A percentile compares a stretch with the other conserved stretches of the same genome.
Conservation (phyloP, 2,329 filamentous ascomycete species). For the Aspergillus awamori region DNA sequence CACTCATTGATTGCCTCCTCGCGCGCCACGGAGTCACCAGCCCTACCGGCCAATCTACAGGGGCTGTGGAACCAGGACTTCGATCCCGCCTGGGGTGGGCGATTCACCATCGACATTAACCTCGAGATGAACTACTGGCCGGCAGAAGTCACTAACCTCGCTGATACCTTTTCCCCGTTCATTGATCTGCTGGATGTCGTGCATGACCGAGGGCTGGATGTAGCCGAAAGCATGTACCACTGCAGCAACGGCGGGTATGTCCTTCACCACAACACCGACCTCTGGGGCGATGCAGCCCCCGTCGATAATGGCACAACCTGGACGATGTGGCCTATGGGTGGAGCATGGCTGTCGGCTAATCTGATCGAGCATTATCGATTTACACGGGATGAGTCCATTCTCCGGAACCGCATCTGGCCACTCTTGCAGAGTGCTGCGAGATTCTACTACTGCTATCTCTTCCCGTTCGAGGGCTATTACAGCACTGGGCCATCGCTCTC, state of each 20-base stretch:
- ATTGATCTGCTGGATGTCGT: conserved; percentile 45
- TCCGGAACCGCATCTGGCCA: conserved; percentile 18
- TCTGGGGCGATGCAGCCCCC: conserved; percentile 59
- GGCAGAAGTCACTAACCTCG: conserved; percentile 55
- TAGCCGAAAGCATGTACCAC: conserved; percentile 56
- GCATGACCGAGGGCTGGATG: conserved; percentile 47
- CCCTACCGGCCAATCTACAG: conserved; percentile 60
- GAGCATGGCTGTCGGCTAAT: conserved; percentile 62
- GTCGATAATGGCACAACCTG: conserved; percentile 47
- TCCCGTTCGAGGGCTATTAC: conserved; percentile 8
- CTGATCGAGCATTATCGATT: conserved; percentile 62
- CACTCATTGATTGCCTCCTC: conserved; percentile 58
- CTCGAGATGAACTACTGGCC: conserved; percentile 65
- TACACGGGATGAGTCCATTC: conserved; percentile 31
- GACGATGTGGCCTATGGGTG: conserved; percentile 44
- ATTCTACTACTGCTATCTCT: conserved; percentile 17
- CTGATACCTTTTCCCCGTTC: conserved; percentile 44
- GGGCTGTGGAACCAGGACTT: conserved; percentile 58
- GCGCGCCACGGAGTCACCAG: conserved; percentile 33
- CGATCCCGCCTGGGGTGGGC: conserved; percentile 54
- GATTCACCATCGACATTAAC: conserved; percentile 64
- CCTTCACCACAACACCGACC: conserved; percentile 59
- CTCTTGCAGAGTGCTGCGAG: conserved; percentile 17
- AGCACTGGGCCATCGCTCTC: conserved; percentile 23
- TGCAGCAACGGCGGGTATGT: conserved; percentile 57